A percentile compares a stretch with the other conserved stretches of the same genome.
phyloP scores from a whole-genome alignment of 805 yeast species.

The Candida ovalis region DNA sequence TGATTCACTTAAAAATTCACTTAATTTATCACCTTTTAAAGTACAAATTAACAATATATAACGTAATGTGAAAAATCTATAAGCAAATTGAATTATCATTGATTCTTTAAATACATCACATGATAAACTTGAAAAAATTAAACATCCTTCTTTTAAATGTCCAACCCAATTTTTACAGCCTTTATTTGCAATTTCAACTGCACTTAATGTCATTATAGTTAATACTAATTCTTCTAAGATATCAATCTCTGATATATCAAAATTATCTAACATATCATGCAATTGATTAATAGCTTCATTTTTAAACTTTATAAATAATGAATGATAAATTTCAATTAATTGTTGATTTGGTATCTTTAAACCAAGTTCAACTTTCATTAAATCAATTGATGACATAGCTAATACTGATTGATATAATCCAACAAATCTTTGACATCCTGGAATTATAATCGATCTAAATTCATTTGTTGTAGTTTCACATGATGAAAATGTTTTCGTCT shows the following conservation, averaged over 20 bases:
- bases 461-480: slow-evolving; percentile 17
- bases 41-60: slow-evolving; percentile 28
- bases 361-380: slow-evolving; percentile 15
- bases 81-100: slow-evolving; percentile 26
- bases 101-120: slow-evolving; percentile 20
- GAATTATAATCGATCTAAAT: slow-evolving; percentile 24
- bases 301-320: slow-evolving; percentile 20
- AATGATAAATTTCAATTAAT: slow-evolving; percentile 6
- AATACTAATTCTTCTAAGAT: slow-evolving; percentile 26
- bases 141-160: slow-evolving; percentile 29
- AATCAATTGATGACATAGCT: slow-evolving; percentile 25
- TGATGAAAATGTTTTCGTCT: slow-evolving; percentile 22
- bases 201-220: slow-evolving; percentile 27
- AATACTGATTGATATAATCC: slow-evolving; percentile 23
- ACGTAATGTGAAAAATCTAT: slow-evolving; percentile 30
- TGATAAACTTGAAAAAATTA: slow-evolving; percentile 22
- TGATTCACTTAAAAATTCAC: slow-evolving; percentile 12
- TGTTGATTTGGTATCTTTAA: background rate
- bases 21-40: slow-evolving; percentile 17
- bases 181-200: slow-evolving; percentile 30
- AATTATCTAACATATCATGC: slow-evolving; percentile 27
- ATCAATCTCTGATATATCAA: slow-evolving; percentile 15
- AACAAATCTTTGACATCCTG: slow-evolving; percentile 21
- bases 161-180: slow-evolving; percentile 28
- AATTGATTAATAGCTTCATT: slow-evolving; percentile 29